These are phyloP conservation scores for Fusarium veterinarium DNA, from an alignment of 2,329 filamentous ascomycete species.

Conservation along the genomic window DNA sequence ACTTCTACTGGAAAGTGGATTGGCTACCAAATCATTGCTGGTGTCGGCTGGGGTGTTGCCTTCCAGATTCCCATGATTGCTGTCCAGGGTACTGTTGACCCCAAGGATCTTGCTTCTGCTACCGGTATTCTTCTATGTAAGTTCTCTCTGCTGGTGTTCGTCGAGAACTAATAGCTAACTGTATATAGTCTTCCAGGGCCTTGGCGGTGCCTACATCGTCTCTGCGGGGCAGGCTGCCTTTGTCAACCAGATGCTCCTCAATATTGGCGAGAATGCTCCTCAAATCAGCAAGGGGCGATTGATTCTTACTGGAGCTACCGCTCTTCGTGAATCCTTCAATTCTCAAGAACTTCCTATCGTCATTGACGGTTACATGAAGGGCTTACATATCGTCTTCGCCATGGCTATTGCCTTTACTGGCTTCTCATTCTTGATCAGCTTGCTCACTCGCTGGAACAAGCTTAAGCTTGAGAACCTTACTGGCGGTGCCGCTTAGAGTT, in stretches of 20 bases:
- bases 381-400: slow-evolving; percentile 72
- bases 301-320: slow-evolving; percentile 62
- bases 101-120: slow-evolving; percentile 58
- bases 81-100: slow-evolving; percentile 55
- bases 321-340: slow-evolving; percentile 64
- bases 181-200: slow-evolving; percentile 57
- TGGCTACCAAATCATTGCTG: slow-evolving; percentile 64
- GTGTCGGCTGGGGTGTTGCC: slow-evolving; percentile 58
- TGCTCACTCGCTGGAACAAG: slow-evolving; percentile 54
- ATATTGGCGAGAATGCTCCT: slow-evolving; percentile 51
- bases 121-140: slow-evolving; percentile 61
- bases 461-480: slow-evolving; percentile 47
- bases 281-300: slow-evolving; percentile 52
- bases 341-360: slow-evolving; percentile 63
- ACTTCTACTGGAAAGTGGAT: slow-evolving; percentile 60
- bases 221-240: slow-evolving; percentile 61
- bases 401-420: slow-evolving; percentile 63
- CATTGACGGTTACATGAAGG: slow-evolving; percentile 70
- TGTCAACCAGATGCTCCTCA: slow-evolving; percentile 56
- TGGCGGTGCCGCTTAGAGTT: slow-evolving; percentile 47
- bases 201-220: slow-evolving; percentile 63
- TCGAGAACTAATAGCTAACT: slow-evolving; percentile 26
- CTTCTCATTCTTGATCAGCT: slow-evolving; percentile 50
- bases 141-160: slow-evolving; percentile 15
- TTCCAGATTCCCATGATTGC: slow-evolving; percentile 65